Conservation (phyloP, 768 basidiomycete species). For the Cyclocybe cylindracea region DNA sequence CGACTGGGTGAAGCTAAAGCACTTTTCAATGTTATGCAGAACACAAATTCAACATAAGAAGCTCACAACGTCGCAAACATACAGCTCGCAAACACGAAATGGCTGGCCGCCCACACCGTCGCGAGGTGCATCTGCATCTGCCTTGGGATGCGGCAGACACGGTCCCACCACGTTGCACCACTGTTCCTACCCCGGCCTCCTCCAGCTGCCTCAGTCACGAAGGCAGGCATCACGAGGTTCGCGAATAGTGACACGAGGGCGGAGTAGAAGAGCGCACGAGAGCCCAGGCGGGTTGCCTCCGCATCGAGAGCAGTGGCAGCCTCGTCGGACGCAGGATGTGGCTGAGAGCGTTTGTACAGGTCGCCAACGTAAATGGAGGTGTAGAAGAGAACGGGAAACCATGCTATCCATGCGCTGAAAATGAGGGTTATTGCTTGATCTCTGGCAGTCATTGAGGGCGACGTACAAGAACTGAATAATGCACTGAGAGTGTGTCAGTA, state of each 20-base stretch:
- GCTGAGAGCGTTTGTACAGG: constrained; percentile 62
- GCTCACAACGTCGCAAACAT: constrained; percentile 88
- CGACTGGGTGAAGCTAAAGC: constrained; percentile 64
- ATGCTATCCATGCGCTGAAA: constrained; percentile 76
- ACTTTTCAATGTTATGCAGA: neutral
- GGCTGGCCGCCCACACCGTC: constrained; percentile 77
- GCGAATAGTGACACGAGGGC: constrained; percentile 66
- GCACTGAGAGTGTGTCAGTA: constrained; percentile 46
- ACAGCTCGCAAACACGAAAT: constrained; percentile 69
- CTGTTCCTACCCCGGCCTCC: neutral
- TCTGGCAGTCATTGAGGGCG: neutral
- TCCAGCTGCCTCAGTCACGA: constrained; percentile 41
- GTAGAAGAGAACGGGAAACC: constrained; percentile 94
- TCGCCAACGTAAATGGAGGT: constrained; percentile 88
- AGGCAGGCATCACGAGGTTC: constrained; percentile 72
- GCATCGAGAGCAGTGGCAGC: constrained; percentile 44
- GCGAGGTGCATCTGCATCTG: constrained; percentile 60
- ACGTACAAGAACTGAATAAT: constrained; percentile 79
- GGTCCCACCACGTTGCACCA: constrained; percentile 17
- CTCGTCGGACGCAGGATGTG: constrained; percentile 21
- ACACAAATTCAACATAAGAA: constrained; percentile 1
- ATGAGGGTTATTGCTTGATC: neutral
- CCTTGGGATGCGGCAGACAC: constrained; percentile 34
- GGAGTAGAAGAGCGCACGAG: constrained; percentile 80
- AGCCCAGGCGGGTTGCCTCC: constrained; percentile 81